Base-by-base conservation (phyloP, 2,329 filamentous ascomycete genomes). In the Pseudovirgaria hyperparasitica region DNA sequence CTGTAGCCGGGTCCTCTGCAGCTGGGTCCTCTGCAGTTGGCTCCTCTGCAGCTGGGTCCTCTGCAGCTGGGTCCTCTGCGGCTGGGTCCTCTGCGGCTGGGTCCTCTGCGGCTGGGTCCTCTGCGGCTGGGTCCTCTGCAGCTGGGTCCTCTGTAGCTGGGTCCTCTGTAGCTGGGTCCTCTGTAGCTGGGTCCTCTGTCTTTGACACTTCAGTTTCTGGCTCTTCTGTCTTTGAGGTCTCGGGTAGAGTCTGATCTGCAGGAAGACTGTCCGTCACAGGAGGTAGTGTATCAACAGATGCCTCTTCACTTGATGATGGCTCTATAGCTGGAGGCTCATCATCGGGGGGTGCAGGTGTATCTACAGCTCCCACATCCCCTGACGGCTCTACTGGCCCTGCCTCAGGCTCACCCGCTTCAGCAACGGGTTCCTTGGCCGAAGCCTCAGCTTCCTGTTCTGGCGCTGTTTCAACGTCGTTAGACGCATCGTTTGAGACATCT, bases 251-350 rank as follows among this genome's bases (percentile, higher is more conserved):
- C 19, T 9, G 19, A 9, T 20, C 19, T 20, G 19, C 19, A 20
- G 19, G 9, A n/a, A 29, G 15, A 27, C 27, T 8, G 17, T 34
- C 28, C 15, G 34, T 20, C 23, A 16, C 5, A 28, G 36, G 10
- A 26, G 32, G 10, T 25, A 28, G 9, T 19, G 33, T 20, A 2
- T 24, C 23, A 11, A 31, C 27, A 23, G 19, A 25, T 9, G 18
- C 25, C 11, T 27, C 20, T 9, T 22, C 31, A 17, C 18, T 21
- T 12, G 5, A 13, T 10, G 12, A 17, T 21, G n/a, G n/a, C n/a
- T 26, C 29, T 14, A 13, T 6, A 5, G 25, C 19, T 10, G 23
- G 11, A 8, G 28, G 27, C 9, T 27, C 26, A 5, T 27, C 28
- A 11, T 17, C 9, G 22, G 27, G 27, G 16, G 19, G 5, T 6